These are phyloP conservation scores for Raffaelea deltoideospora DNA, from an alignment of 2,329 filamentous ascomycete genomes.

Conservation along the genomic window DNA sequence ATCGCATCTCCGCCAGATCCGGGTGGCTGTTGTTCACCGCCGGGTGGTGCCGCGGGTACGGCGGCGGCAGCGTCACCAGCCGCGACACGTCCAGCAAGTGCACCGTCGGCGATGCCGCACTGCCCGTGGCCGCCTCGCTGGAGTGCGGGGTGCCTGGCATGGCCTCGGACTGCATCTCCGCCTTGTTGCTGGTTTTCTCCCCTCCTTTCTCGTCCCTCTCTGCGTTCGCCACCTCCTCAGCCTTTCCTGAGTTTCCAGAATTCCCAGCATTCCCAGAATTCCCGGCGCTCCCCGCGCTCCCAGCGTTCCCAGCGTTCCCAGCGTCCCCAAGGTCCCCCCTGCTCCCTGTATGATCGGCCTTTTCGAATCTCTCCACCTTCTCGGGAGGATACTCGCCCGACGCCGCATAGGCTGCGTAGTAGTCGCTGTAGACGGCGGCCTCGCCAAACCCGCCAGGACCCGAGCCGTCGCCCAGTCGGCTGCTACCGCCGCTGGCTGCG, in stretches of 20 bases:
- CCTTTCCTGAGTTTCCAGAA: too few species aligned
- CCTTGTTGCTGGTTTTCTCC: too few species aligned
- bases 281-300: neutral
- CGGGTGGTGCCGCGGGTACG: constrained; percentile 86
- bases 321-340: neutral
- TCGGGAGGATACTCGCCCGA: constrained; percentile 34
- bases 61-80: constrained; percentile 80
- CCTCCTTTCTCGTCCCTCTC: too few species aligned
- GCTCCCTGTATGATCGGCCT: constrained; percentile 15
- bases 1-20: constrained; percentile 64
- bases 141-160: neutral
- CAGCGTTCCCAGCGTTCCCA: neutral
- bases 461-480: constrained; percentile 15
- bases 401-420: neutral
- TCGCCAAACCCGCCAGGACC: neutral
- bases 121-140: constrained; percentile 16
- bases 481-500: constrained; percentile 12
- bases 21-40: constrained; percentile 95
- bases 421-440: neutral
- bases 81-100: constrained; percentile 72
- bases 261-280: neutral
- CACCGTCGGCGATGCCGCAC: constrained; percentile 28
- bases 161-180: constrained; percentile 13
- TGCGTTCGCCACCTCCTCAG: too few species aligned
- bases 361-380: too few species aligned